Evolutionary conservation across 1,139 yeast genomes (phyloP).

Genomic region (Kluyveromyces sp.): DNA sequence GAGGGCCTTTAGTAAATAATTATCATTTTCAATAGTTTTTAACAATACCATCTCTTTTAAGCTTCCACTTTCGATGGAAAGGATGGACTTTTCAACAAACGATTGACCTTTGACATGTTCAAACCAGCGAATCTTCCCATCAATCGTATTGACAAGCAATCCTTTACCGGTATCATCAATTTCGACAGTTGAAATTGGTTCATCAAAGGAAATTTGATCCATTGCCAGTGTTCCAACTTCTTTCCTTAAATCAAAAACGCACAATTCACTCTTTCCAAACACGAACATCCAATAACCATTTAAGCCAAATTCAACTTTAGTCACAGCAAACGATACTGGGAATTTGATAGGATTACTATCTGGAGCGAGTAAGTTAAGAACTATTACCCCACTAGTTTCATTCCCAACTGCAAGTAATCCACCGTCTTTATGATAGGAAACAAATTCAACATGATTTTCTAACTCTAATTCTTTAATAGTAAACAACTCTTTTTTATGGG

Average conservation of each 20-base stretch:
- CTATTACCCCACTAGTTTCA: constrained; percentile 8
- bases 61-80: background rate
- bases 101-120: constrained; percentile 1
- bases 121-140: background rate
- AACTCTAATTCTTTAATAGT: background rate
- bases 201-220: constrained; percentile 3
- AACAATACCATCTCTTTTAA: background rate
- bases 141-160: background rate
- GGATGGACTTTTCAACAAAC: background rate
- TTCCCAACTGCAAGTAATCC: constrained; percentile 17
- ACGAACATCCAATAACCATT: constrained; percentile 65
- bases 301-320: constrained; percentile 43
- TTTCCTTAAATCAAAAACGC: constrained; percentile 54
- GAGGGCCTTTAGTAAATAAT: constrained; percentile 1
- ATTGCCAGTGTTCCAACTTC: constrained; percentile 22
- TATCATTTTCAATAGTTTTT: background rate
- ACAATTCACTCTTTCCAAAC: constrained; percentile 22
- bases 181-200: constrained; percentile 6
- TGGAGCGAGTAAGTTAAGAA: constrained; percentile 15
- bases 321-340: constrained; percentile 13
- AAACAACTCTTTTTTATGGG: background rate
- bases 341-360: constrained; percentile 5
- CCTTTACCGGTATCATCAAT: constrained; percentile 10
- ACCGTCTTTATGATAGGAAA: constrained; percentile 25
- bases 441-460: background rate